A percentile compares a stretch with the other conserved stretches of the same genome.
Evolutionary conservation across 176 grass and related monocot genomes (phyloP).

Genomic region (Pontederia crassipes): DNA sequence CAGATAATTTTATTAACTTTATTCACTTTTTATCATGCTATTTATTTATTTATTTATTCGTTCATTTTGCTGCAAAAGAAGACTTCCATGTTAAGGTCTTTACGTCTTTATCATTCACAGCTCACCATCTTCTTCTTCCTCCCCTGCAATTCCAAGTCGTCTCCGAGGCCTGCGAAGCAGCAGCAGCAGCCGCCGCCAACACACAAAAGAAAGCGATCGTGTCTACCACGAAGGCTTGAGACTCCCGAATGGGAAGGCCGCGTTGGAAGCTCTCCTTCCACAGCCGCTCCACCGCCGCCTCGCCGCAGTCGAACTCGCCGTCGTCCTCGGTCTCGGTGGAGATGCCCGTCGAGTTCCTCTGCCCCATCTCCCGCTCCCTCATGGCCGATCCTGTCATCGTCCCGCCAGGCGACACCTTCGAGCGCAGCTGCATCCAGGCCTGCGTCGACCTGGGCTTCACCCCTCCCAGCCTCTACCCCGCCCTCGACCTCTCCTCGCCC

Average conservation of each 20-base stretch:
- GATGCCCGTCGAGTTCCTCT: conserved; percentile 66
- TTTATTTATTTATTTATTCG: no score
- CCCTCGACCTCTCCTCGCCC: conserved; percentile 23
- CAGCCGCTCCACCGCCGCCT: not conserved
- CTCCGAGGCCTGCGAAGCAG: no score
- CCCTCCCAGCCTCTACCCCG: conserved; percentile 32
- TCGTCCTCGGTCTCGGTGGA: conserved; percentile 41
- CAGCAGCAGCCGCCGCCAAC: no score
- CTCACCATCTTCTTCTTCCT: no score
- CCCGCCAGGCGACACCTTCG: conserved; percentile 51
- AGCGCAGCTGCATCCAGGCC: conserved; percentile 89
- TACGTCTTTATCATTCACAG: no score
- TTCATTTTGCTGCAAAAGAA: no score
- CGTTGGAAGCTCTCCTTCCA: conserved; percentile 29
- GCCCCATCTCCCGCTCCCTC: conserved; percentile 72
- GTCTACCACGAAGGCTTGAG: no score
- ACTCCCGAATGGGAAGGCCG: conserved; percentile 12
- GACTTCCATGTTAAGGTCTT: no score
- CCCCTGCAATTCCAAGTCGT: no score
- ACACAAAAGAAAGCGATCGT: no score
- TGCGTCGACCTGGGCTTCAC: conserved; percentile 53
- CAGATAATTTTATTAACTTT: no score
- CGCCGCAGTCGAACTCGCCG: conserved; percentile 6
- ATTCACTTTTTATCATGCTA: no score
- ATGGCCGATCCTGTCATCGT: conserved; percentile 80